phyloP scores from a whole-genome alignment of 106 monocot species.

The Allium fistulosum region DNA sequence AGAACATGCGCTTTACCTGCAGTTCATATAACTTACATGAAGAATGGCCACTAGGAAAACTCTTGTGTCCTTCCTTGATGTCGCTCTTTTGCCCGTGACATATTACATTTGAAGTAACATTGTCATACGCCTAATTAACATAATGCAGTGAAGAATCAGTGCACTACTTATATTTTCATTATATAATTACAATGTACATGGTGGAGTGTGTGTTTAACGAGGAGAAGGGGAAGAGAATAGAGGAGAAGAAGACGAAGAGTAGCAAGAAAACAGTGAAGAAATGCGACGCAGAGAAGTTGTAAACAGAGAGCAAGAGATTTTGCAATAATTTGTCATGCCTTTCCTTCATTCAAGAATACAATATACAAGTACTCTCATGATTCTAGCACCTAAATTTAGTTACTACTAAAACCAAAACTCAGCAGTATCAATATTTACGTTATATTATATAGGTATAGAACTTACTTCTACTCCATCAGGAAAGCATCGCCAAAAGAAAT shows the following conservation, averaged over 20 bases:
- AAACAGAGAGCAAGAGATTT: no score
- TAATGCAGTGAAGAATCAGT: background rate
- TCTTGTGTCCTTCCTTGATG: slow-evolving; percentile 51
- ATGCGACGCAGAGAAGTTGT: no score
- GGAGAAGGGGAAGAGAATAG: background rate
- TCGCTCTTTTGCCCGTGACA: slow-evolving; percentile 41
- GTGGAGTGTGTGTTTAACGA: background rate
- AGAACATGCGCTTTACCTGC: background rate
- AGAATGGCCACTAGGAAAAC: slow-evolving; percentile 49
- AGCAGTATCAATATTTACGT: no score
- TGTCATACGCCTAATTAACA: slow-evolving; percentile 19
- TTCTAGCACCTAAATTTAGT: no score
- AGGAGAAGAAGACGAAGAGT: background rate
- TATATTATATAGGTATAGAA: background rate
- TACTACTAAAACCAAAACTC: no score
- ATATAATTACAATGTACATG: no score
- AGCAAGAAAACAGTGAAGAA: no score
- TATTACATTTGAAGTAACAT: slow-evolving; percentile 20
- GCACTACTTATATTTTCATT: no score
- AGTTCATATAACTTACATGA: slow-evolving; percentile 19
- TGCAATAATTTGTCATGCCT: no score
- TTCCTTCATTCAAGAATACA: no score
- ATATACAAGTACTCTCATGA: no score
- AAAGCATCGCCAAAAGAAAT: slow-evolving; percentile 80
- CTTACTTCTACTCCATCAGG: slow-evolving; percentile 50